phyloP scores from a whole-genome alignment of 352 stramenopile genomes.

The Phytophthora capsici region DNA sequence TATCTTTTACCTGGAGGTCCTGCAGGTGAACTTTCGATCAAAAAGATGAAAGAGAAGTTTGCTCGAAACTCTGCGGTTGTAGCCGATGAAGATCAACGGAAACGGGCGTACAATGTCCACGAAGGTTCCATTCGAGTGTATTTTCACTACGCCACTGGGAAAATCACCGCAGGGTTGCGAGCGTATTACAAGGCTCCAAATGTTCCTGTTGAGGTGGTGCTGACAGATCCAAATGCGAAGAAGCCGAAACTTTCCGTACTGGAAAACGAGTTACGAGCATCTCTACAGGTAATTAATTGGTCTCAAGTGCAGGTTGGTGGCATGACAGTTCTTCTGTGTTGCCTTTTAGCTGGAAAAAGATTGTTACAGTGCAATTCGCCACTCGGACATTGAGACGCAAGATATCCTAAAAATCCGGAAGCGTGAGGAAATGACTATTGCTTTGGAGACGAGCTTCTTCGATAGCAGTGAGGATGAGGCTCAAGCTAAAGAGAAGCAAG shows the following conservation, averaged over 20 bases:
- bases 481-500: constrained; percentile 66
- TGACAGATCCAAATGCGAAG: constrained; percentile 67
- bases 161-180: constrained; percentile 86
- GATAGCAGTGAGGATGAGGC: constrained; percentile 73
- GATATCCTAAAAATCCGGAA: constrained; percentile 92
- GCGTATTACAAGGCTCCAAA: constrained; percentile 84
- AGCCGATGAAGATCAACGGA: constrained; percentile 86
- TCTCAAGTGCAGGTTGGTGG: too few species aligned
- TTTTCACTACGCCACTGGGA: constrained; percentile 93
- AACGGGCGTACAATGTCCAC: constrained; percentile 91
- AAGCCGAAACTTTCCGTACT: constrained; percentile 80
- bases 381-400: constrained; percentile 90
- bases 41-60: constrained; percentile 95
- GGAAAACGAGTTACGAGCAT: constrained; percentile 70
- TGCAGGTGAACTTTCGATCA: constrained; percentile 83
- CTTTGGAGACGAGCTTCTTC: constrained; percentile 88
- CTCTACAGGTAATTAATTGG: constrained; percentile 63
- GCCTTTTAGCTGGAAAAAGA: constrained; percentile 83
- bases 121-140: constrained; percentile 90
- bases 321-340: too few species aligned
- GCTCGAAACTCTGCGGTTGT: constrained; percentile 55
- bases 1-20: constrained; percentile 78
- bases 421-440: constrained; percentile 87
- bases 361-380: constrained; percentile 87
- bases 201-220: constrained; percentile 72